Conservation (phyloP, 2,329 filamentous ascomycete genomes). For the Arthrobotrys pseudoclavata region DNA sequence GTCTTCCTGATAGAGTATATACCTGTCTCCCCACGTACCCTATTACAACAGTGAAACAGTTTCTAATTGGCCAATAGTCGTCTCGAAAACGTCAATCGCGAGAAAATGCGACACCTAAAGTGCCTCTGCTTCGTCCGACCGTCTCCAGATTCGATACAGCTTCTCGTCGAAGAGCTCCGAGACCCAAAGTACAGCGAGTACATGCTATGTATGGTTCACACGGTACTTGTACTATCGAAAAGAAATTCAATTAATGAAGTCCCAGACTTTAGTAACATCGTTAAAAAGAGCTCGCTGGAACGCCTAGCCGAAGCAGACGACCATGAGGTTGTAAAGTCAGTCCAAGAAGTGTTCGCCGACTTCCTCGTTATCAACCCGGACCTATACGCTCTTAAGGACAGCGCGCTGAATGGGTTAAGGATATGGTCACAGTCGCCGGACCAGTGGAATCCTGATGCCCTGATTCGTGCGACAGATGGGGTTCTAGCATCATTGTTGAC, state of each 20-base stretch:
- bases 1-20: constrained; percentile 90
- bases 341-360: constrained; percentile 97
- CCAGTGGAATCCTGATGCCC: constrained; percentile 88
- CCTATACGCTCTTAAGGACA: constrained; percentile 77
- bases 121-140: constrained; percentile 94
- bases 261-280: constrained; percentile 90
- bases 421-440: constrained; percentile 85
- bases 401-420: constrained; percentile 65
- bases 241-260: constrained; percentile 26
- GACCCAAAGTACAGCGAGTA: constrained; percentile 99
- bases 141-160: constrained; percentile 90
- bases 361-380: constrained; percentile 96
- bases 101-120: constrained; percentile 97
- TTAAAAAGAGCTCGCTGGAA: constrained; percentile 95
- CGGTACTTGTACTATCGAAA: not conserved
- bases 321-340: constrained; percentile 92
- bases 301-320: constrained; percentile 95
- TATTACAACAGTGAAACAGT: not conserved
- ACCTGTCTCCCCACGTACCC: constrained; percentile 9
- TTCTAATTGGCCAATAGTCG: constrained; percentile 69
- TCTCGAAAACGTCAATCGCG: constrained; percentile 86
- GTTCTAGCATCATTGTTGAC: constrained; percentile 85
- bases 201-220: constrained; percentile 75
- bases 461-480: constrained; percentile 89
- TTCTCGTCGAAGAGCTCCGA: constrained; percentile 92